phyloP scores from a whole-genome alignment of 2,329 filamentous ascomycete species.

The Malbranchea zuffiana region DNA sequence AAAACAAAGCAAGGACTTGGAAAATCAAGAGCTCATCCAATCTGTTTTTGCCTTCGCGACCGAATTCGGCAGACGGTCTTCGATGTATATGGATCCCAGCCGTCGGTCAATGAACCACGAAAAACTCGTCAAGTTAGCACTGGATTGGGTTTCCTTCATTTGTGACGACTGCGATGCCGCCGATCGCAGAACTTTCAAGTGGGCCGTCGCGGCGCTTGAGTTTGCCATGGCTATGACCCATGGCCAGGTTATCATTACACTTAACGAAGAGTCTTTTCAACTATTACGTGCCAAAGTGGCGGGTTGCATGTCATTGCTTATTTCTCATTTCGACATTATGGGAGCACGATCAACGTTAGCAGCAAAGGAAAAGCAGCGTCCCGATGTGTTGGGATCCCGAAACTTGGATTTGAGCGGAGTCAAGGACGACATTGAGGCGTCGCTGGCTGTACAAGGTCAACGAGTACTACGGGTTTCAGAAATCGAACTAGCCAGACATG shows the following conservation, averaged over 20 bases:
- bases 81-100: slow-evolving; percentile 93
- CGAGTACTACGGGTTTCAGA: slow-evolving; percentile 61
- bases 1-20: slow-evolving; percentile 60
- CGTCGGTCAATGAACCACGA: slow-evolving; percentile 93
- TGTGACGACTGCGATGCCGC: slow-evolving; percentile 92
- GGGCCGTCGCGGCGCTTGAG: slow-evolving; percentile 89
- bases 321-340: slow-evolving; percentile 99
- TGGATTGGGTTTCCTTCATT: slow-evolving; percentile 97
- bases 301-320: slow-evolving; percentile 92
- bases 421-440: slow-evolving; percentile 76
- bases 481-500: slow-evolving; percentile 67
- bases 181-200: slow-evolving; percentile 91
- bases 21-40: slow-evolving; percentile 92
- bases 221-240: slow-evolving; percentile 97
- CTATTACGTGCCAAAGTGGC: slow-evolving; percentile 77
- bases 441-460: slow-evolving; percentile 60
- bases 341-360: slow-evolving; percentile 86
- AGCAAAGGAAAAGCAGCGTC: slow-evolving; percentile 84
- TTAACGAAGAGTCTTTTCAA: slow-evolving; percentile 79
- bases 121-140: slow-evolving; percentile 79
- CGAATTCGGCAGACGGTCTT: slow-evolving; percentile 89
- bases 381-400: slow-evolving; percentile 62
- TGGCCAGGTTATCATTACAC: slow-evolving; percentile 81
- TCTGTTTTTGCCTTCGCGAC: slow-evolving; percentile 98
- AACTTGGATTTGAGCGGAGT: slow-evolving; percentile 65